phyloP scores from a whole-genome alignment of 345 rosid genomes.

The Jatropha curcas region DNA sequence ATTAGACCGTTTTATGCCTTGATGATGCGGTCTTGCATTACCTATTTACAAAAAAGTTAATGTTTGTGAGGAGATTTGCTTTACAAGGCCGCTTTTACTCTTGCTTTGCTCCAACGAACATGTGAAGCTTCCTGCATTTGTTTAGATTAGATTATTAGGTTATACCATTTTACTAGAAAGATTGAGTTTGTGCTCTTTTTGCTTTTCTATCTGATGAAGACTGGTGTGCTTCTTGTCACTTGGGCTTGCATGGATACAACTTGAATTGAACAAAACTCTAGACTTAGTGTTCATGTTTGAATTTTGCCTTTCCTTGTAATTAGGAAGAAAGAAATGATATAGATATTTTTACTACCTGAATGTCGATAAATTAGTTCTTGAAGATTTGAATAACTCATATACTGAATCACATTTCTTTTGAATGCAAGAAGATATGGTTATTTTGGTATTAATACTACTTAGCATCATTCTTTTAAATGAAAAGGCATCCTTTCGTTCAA shows the following conservation, averaged over 20 bases:
- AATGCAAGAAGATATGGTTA: too few relatives aligned
- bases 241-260: not conserved
- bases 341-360: not conserved
- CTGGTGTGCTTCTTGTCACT: not conserved
- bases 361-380: not conserved
- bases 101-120: not conserved
- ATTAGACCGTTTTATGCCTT: too few relatives aligned
- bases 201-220: too few relatives aligned
- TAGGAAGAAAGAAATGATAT: not conserved
- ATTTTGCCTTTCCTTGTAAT: too few relatives aligned
- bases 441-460: too few relatives aligned
- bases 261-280: too few relatives aligned
- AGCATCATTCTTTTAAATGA: too few relatives aligned
- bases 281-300: too few relatives aligned
- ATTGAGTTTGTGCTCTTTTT: too few relatives aligned
- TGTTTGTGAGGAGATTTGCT: slow-evolving; percentile 7
- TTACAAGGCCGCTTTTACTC: slow-evolving; percentile 1
- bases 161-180: too few relatives aligned
- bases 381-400: too few relatives aligned
- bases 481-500: too few relatives aligned
- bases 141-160: not conserved
- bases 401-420: not conserved
- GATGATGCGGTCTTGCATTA: not conserved
- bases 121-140: not conserved
- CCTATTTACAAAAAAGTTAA: not conserved